Evolutionary conservation across 1,284 basidiomycete genomes (phyloP).

Genomic region (Kwoniella shivajii): DNA sequence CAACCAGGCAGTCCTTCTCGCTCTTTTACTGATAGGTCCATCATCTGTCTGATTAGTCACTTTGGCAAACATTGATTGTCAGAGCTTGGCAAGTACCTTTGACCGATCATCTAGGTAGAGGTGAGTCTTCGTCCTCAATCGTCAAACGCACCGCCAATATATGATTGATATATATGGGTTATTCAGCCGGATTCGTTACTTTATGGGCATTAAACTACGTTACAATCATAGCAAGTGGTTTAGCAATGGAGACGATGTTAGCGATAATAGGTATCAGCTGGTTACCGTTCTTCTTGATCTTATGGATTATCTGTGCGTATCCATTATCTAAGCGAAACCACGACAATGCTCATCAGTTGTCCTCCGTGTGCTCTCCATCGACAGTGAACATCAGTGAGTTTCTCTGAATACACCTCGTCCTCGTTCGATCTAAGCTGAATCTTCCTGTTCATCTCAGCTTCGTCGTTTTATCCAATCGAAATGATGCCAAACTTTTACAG

Average conservation of each 20-base stretch:
- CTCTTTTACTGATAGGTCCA: not conserved
- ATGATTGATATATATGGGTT: not conserved
- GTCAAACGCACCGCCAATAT: not conserved
- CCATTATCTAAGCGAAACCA: too few species aligned
- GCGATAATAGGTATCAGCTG: constrained; percentile 35
- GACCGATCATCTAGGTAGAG: constrained; percentile 35
- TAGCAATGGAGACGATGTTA: constrained; percentile 45
- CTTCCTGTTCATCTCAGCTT: constrained; percentile 21
- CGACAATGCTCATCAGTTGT: not conserved
- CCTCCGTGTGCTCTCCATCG: not conserved
- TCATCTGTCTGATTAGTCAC: constrained; percentile 19
- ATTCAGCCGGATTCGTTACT: constrained; percentile 41
- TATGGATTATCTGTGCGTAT: constrained; percentile 41
- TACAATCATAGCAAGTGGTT: constrained; percentile 39
- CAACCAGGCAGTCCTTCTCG: not conserved
- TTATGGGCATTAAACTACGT: constrained; percentile 49
- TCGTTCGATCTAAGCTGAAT: not conserved
- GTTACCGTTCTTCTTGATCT: constrained; percentile 45
- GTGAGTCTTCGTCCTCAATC: constrained; percentile 15
- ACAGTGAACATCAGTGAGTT: constrained; percentile 41
- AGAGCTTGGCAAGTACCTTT: constrained; percentile 43
- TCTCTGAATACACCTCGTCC: not conserved
- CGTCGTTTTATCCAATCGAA: constrained; percentile 43
- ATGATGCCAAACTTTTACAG: constrained; percentile 42
- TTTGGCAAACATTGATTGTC: constrained; percentile 41